phyloP scores from a whole-genome alignment of 2,329 filamentous ascomycete genomes.

The Cryphonectria parasitica region DNA sequence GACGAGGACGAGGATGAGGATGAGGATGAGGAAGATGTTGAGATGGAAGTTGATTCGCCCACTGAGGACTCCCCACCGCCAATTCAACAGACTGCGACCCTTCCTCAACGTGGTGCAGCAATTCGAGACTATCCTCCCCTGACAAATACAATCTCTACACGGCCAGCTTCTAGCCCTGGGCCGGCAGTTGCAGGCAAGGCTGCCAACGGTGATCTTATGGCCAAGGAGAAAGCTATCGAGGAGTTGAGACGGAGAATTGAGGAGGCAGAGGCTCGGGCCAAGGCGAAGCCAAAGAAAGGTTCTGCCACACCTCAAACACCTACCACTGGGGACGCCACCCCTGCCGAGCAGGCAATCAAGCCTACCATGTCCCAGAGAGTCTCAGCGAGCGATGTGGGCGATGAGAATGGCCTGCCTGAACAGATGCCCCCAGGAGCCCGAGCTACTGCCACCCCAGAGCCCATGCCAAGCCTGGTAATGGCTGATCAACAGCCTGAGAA shows the following conservation, averaged over 20 bases:
- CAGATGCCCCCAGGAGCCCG: conserved; percentile 33
- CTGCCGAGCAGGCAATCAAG: conserved; percentile 36
- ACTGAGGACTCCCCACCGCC: conserved; percentile 45
- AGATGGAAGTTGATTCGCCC: conserved; percentile 68
- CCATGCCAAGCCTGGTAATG: conserved; percentile 24
- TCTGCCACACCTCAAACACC: conserved; percentile 38
- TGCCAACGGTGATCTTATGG: conserved; percentile 23
- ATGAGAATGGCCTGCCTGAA: conserved; percentile 32
- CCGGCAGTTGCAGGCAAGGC: conserved; percentile 31
- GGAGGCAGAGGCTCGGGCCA: conserved; percentile 55
- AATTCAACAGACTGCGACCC: conserved; percentile 37
- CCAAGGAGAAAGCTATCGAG: conserved; percentile 62
- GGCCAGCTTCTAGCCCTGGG: conserved; percentile 46
- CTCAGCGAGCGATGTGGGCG: conserved; percentile 32
- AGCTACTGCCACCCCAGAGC: conserved; percentile 36
- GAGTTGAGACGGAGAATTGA: conserved; percentile 63
- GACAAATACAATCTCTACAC: conserved; percentile 42
- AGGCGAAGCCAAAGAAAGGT: conserved; percentile 48
- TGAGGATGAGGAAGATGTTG: conserved; percentile 63
- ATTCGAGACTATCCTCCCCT: conserved; percentile 52
- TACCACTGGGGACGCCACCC: conserved; percentile 32
- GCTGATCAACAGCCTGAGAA: conserved; percentile 19
- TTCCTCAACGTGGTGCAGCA: conserved; percentile 40
- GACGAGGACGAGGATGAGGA: conserved; percentile 55
- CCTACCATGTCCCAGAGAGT: conserved; percentile 28